Conservation (phyloP, 176 grass and related monocot species). For the Olyra latifolia region DNA sequence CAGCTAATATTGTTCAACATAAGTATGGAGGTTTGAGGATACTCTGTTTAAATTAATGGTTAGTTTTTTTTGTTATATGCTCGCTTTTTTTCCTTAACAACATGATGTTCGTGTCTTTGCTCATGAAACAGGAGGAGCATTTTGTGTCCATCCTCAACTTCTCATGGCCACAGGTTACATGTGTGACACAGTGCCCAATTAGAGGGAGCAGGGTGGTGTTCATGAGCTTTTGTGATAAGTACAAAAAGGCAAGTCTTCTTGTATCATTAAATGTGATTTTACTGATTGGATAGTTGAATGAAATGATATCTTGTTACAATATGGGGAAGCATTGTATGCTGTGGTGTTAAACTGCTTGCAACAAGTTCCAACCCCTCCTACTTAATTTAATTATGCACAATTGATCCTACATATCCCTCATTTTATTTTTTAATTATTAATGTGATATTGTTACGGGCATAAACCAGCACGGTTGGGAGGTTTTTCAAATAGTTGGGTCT, state of each 20-base stretch:
- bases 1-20: not conserved
- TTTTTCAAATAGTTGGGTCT: not conserved
- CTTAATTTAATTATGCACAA: not conserved
- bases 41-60: not conserved
- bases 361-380: not conserved
- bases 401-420: not conserved
- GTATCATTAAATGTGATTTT: constrained; percentile 26
- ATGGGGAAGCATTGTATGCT: not conserved
- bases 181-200: constrained; percentile 78
- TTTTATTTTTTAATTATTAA: not conserved
- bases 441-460: not conserved
- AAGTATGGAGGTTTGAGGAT: not conserved
- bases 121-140: constrained; percentile 77
- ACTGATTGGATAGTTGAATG: constrained; percentile 6
- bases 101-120: not conserved
- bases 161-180: constrained; percentile 86
- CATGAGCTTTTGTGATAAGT: constrained; percentile 73
- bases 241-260: constrained; percentile 51
- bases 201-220: constrained; percentile 88
- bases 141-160: constrained; percentile 71
- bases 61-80: not conserved
- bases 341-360: not conserved
- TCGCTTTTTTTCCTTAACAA: not conserved
- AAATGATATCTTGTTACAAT: constrained; percentile 5
- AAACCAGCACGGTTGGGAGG: not conserved